Base-by-base conservation (phyloP, 805 yeast genomes). In the Brettanomyces sp. region DNA sequence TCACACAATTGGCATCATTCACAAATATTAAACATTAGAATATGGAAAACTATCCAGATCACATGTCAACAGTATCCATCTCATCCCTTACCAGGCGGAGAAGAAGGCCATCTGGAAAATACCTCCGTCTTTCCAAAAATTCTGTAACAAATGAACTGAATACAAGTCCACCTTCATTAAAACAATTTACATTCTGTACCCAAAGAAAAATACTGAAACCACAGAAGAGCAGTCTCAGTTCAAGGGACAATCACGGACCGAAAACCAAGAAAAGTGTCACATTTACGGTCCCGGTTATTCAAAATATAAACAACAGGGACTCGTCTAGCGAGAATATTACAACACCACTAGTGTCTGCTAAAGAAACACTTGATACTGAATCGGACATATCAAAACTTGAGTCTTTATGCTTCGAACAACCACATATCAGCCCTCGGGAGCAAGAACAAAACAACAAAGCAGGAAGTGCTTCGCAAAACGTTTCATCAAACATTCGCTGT, bases 401-500 rank as follows among this genome's bases (percentile, higher is more conserved):
- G n/a, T 5, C n/a, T n/a, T 25, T 41, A 14, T 41, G 38, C 24
- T 41, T 41, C 22, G 44, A 41, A 24, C 38, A 22, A 23, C 44
- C 44, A 13, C 44, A 41, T 23, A 25, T 18, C 28, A 41, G 38
- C 32, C 44, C 44, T 6, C 33, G 28, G 9, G 34, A 13, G 13
- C 30, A 13, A 7, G n/a, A n/a, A 6, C 22, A 35, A n/a, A 12
- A n/a, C 22, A 18, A 35, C 22, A n/a, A 35, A 18, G n/a, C 37
- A 12, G 11, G 32, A 9, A 28, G 2, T 7, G 9, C 11, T 6
- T 9, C 32, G 11, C 32, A 28, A 28, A 28, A 28, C 3, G 32
- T 6, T 6, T 28, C 11, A 28, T 6, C 7, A 7, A 7, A 28
- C 11, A 9, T 28, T 28, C 7, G 32, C 32, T 28, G 38, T 14